Base-by-base conservation (phyloP, 2,329 filamentous ascomycete genomes). In the Tetracladium maxilliforme region DNA sequence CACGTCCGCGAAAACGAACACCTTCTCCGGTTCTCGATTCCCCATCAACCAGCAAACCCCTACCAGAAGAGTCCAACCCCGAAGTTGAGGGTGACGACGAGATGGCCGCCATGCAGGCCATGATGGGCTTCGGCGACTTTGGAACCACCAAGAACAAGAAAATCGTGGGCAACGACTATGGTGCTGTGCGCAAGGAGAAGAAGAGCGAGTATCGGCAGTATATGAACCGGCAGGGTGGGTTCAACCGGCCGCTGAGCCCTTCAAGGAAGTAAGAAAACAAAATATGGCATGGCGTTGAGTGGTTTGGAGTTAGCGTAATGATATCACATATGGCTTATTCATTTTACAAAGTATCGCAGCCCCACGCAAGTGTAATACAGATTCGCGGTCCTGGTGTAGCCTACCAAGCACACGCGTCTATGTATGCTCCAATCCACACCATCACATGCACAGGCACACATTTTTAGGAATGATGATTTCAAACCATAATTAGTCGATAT, bases 161-260 rank as follows among this genome's bases (percentile, higher is more conserved):
- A 45, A 74, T 98, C 2, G 64, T 69, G 1, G 90, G 90, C 3
- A 98, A 98, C 45, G 72, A 84, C 44, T 70, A 76, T 21, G 86
- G 80, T 28, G 82, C 62, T 0, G 72, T 94, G 26, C 62, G 76
- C 37, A 94, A 90, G 61, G 83, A 90, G 55, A 94, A 93, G 70
- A 86, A 83, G 69, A 80, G 76, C 10, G 70, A 92, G 58, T 95
- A 94, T 45, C 67, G 90, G 39, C 90, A 98, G 65, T 98, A 98
- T 52, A 98, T 98, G 72, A 90, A 90, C 44, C 67, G 80, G 29
- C 61, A 72, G 25, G 80, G 80, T 28, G 80, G 80, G 6, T 90
- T 90, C 58, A 90, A 87, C 47, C 55, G 80, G 39, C 79, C 80
- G 22, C 54, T 86, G 26, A 79, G 74, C 48, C 71, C 70, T 12